Conservation (phyloP, 345 rosid species). For the Lenwebbia sp. region DNA sequence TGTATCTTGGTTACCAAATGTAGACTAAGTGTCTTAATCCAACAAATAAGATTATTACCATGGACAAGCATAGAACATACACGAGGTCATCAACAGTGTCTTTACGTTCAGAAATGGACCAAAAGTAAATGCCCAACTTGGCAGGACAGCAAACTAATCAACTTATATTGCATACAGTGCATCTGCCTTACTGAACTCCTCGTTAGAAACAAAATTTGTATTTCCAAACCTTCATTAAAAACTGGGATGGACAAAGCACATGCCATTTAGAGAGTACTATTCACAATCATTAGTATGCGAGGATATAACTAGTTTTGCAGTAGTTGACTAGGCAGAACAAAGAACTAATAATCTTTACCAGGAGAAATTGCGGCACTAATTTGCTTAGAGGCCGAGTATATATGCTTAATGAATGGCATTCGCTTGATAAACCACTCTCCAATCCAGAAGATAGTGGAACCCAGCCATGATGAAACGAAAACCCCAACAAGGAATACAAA, state of each 20-base stretch:
- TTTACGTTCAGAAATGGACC: not conserved
- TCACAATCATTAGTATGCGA: not conserved
- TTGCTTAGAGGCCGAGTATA: constrained; percentile 67
- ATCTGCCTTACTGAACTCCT: not conserved
- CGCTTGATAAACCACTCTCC: constrained; percentile 66
- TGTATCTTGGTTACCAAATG: not conserved
- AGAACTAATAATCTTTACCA: constrained; percentile 19
- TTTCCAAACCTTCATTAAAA: not conserved
- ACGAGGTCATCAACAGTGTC: not conserved
- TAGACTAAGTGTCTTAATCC: not conserved
- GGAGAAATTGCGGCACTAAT: constrained; percentile 72
- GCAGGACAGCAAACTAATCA: not conserved
- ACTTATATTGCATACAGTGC: not conserved
- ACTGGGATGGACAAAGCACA: not conserved
- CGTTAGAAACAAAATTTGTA: not conserved
- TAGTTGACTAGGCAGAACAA: not conserved
- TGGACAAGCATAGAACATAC: not conserved
- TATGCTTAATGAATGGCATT: constrained; percentile 61
- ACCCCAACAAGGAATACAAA: constrained; percentile 57
- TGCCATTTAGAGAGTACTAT: not conserved
- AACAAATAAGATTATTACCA: not conserved
- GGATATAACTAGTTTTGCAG: not conserved
- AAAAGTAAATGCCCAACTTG: not conserved
- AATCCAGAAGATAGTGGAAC: constrained; percentile 51
- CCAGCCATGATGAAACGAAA: constrained; percentile 63